phyloP scores from a whole-genome alignment of 2,329 filamentous ascomycete genomes.

The Aspergillus fumigatiaffinis region DNA sequence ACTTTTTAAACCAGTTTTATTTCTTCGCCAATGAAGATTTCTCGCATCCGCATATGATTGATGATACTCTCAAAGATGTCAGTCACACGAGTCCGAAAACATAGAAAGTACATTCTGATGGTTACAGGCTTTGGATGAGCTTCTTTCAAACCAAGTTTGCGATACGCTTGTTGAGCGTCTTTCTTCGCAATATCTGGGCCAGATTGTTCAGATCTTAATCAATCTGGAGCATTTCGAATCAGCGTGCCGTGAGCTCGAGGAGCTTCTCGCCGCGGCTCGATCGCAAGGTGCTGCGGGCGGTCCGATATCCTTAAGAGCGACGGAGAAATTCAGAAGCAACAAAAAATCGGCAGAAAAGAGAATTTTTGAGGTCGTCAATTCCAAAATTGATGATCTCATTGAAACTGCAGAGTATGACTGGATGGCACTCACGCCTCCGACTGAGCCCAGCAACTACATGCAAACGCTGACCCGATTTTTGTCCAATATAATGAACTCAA shows the following conservation, averaged over 20 bases:
- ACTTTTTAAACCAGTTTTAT: conserved; percentile 97
- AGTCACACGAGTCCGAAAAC: conserved; percentile 1
- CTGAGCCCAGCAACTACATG: conserved; percentile 88
- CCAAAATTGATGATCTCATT: conserved; percentile 95
- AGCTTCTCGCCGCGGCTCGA: conserved; percentile 76
- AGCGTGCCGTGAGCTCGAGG: conserved; percentile 85
- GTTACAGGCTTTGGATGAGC: conserved; percentile 76
- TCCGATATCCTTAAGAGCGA: conserved; percentile 74
- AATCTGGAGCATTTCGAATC: conserved; percentile 96
- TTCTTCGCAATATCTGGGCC: conserved; percentile 87
- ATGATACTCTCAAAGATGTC: conserved; percentile 80
- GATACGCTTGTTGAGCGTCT: conserved; percentile 82
- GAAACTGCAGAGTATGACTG: conserved; percentile 98
- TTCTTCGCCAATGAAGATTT: conserved; percentile 97
- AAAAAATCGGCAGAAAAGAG: conserved; percentile 97
- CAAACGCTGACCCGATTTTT: conserved; percentile 89
- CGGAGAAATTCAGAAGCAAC: conserved; percentile 78
- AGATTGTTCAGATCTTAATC: conserved; percentile 97
- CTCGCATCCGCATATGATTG: conserved; percentile 81
- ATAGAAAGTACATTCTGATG: conserved; percentile 11
- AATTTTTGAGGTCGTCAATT: conserved; percentile 97
- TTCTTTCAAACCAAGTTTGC: conserved; percentile 91
- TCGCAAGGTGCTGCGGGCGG: conserved; percentile 75
- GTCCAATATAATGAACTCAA: conserved; percentile 94
- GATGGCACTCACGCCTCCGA: conserved; percentile 58